Percentiles rank a stretch among this genome's conserved stretches.
Evolutionary conservation across 2,329 filamentous ascomycete species (phyloP).

Genomic region (Colletotrichum endophyticum): DNA sequence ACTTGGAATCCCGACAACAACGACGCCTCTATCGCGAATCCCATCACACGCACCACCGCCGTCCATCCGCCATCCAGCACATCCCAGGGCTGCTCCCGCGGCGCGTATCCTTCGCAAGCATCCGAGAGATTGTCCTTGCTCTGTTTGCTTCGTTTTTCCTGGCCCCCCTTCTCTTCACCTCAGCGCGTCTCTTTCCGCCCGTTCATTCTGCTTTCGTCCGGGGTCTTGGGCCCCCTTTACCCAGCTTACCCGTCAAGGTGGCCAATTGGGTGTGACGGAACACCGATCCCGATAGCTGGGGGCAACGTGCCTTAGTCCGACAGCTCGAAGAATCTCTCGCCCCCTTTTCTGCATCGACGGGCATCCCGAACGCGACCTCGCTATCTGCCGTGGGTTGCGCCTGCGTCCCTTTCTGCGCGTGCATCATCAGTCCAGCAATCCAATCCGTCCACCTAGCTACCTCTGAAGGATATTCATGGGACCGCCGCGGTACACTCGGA

Average conservation of each 20-base stretch:
- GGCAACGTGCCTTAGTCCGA: background rate
- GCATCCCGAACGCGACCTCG: background rate
- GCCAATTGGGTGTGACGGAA: slow-evolving; percentile 12
- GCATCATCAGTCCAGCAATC: background rate
- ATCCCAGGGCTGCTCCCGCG: background rate
- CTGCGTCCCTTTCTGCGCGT: background rate
- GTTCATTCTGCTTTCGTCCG: background rate
- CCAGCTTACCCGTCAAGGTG: background rate
- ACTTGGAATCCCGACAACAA: background rate
- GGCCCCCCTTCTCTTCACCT: background rate
- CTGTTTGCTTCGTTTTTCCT: background rate
- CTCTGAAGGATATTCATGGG: background rate
- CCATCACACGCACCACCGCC: background rate
- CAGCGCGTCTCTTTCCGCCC: background rate
- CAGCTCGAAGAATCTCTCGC: background rate
- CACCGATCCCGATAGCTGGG: background rate
- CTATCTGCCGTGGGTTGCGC: background rate
- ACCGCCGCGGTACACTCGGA: background rate
- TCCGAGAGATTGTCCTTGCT: background rate
- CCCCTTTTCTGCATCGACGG: slow-evolving; percentile 4
- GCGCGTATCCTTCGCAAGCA: background rate
- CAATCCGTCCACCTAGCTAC: background rate
- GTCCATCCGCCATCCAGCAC: background rate
- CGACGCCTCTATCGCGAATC: background rate
- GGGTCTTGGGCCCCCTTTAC: background rate